Evolutionary conservation across 2,329 filamentous ascomycete genomes (phyloP), one percentile per base, ranked within the genome.

Genomic region (Penicillium crustosum): DNA sequence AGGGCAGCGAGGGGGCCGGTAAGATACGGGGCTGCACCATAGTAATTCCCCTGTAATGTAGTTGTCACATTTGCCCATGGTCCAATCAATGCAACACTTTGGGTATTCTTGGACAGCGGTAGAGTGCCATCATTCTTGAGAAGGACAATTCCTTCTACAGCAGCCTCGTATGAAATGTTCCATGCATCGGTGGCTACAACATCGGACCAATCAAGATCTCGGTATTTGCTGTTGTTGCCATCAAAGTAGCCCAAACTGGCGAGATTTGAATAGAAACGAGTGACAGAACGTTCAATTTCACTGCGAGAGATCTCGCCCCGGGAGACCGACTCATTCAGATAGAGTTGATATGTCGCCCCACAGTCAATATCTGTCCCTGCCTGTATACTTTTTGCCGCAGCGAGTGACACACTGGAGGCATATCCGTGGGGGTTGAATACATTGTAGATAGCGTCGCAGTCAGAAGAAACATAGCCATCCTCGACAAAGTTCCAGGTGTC

Each of bases 401-500:
- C 81, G 48, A 75, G 67, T 33, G 78, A 74, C n/a, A 77, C 68
- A 41, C 79, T 80, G 9, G 60, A 55, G 1, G 72, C 70, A 53
- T 76, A 77, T 51, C 84, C 78, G 65, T 87, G 82, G 0, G 80
- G 79, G n/a, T 78, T 74, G 61, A 77, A 86, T 54, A 88, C 80
- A 65, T 87, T 82, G 43, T 81, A 76, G 0, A 88, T 77, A 0
- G 87, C 82, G 55, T 86, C 85, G 62, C 88, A 90, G 66, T 90
- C 87, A 17, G 81, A 84, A 0, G 84, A 86, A 36, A 90, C 80
- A 60, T 88, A 83, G 49, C 86, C 80, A 43, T 84, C 79, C 3
- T 81, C 78, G 0, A 80, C 83, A 79, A 86, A 90, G 43, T 78
- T 80, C 84, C 87, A 90, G 65, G 86, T 83, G 44, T 88, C 82